Evolutionary conservation across 306 rosid genomes (phyloP), one percentile per base, ranked within the genome.

Genomic region (Lathyrus oleraceus): DNA sequence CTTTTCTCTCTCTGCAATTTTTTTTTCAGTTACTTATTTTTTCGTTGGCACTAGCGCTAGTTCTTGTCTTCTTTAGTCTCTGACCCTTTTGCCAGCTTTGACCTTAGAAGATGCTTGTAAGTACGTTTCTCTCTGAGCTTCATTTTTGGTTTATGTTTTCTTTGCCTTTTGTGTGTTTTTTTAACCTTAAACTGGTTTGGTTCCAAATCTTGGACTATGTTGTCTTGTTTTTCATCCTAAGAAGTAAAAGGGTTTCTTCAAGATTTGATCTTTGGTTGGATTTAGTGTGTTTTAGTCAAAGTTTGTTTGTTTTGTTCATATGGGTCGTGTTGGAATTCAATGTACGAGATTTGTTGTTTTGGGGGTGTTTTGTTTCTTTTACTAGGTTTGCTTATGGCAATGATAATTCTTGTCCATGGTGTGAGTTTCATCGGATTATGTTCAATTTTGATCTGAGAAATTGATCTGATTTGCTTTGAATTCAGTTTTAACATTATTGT

Each of bases 81-180:
- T 73, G 74, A 82, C 81, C 28, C 51, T 68, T 25, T 67, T 85
- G 61, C 73, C 74, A 80, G 85, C 86, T 78, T 89, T 87, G 85
- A 85, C 89, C 69, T 80, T 79, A 79, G 92, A 95, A 84, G 91
- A 86, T 95, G 96, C 92, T 89, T 87, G 99, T 95, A 95, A 91
- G 97, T 95, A 89, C 92, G 97, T 95, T 91, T 84, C 81, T 74
- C 77, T 85, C 65, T 73, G 73, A 35, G 48, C 61, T 61, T 73
- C 76, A 59, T 51, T 32, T 23, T 42, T 25, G 20, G 45, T 20
- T 25, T 43, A 5, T 65, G 69, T 13, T 80, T 54, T 74, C 69
- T 73, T 67, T 57, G 27, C 17, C 16, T 40, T 77, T 67, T 38
- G 7, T 32, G 39, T 49, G 73, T 61, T 35, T 30, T 51, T 77